These are phyloP conservation scores for Paecilomyces niveus DNA, from an alignment of 2,329 filamentous ascomycete genomes.

Conservation along the genomic window DNA sequence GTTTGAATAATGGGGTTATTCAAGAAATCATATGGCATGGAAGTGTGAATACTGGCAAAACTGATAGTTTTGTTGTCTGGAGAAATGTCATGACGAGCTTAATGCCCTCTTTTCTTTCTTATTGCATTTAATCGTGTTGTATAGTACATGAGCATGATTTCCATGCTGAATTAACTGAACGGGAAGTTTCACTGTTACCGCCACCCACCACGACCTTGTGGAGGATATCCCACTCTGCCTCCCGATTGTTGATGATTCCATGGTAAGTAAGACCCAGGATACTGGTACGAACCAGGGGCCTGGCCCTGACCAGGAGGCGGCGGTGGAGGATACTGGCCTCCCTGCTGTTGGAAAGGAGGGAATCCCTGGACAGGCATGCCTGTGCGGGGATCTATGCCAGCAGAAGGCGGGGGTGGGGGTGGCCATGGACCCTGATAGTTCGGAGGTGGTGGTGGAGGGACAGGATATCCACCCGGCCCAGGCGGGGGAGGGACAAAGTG, in stretches of 20 bases:
- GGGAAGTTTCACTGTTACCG: background rate
- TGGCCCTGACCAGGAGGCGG: constrained; percentile 16
- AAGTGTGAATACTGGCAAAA: too few species aligned
- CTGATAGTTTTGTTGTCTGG: too few species aligned
- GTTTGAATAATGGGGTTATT: background rate
- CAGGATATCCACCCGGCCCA: constrained; percentile 7
- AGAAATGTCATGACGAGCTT: background rate
- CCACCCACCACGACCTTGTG: constrained; percentile 1
- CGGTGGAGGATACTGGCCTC: constrained; percentile 15
- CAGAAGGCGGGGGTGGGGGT: constrained; percentile 23
- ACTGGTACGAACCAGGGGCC: constrained; percentile 24
- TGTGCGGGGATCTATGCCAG: constrained; percentile 7
- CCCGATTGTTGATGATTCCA: background rate
- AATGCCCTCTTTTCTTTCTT: background rate
- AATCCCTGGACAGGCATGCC: constrained; percentile 13
- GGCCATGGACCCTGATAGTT: constrained; percentile 31
- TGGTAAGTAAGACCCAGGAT: constrained; percentile 22
- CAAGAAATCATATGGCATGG: too few species aligned
- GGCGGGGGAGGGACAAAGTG: constrained; percentile 6
- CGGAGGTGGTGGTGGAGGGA: constrained; percentile 23
- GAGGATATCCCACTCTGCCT: background rate
- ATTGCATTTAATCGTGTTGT: background rate
- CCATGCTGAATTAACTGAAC: background rate
- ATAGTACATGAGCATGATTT: background rate
- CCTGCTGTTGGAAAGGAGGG: constrained; percentile 17